phyloP scores from a whole-genome alignment of 805 yeast genomes.

The Lipomyces sp. region DNA sequence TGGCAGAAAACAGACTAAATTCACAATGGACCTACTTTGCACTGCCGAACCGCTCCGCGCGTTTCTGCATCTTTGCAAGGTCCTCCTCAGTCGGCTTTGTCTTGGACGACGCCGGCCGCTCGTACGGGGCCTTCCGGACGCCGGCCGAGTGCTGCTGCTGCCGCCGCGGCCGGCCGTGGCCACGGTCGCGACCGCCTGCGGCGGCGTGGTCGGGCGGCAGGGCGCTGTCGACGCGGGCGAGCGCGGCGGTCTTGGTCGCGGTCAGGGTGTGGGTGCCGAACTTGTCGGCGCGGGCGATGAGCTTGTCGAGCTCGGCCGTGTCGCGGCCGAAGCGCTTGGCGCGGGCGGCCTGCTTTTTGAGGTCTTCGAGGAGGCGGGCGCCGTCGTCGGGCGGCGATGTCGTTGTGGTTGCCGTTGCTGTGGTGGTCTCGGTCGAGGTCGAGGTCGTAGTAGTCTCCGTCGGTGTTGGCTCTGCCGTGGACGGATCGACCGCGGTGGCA shows the following conservation, averaged over 20 bases:
- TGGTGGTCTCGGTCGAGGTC: background rate
- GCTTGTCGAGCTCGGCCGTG: constrained; percentile 22
- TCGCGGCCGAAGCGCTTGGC: constrained; percentile 23
- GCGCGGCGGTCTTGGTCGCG: background rate
- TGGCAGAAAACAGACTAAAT: too few relatives aligned
- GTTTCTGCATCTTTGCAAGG: constrained; percentile 11
- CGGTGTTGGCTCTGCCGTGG: constrained; percentile 1
- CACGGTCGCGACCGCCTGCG: background rate
- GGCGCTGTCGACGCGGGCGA: background rate
- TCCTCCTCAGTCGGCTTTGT: constrained; percentile 12
- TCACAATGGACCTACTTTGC: too few relatives aligned
- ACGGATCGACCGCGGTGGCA: background rate
- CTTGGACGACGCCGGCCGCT: background rate
- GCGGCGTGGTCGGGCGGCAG: background rate
- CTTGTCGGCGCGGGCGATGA: constrained; percentile 19
- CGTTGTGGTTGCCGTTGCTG: background rate
- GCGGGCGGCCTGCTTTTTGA: constrained; percentile 9
- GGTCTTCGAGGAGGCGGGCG: constrained; percentile 7
- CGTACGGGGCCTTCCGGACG: background rate
- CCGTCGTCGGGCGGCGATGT: background rate
- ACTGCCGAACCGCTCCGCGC: constrained; percentile 20
- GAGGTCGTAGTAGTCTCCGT: background rate
- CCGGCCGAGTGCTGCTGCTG: background rate
- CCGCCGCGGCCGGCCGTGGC: constrained; percentile 4
- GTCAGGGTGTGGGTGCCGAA: constrained; percentile 13